phyloP scores from a whole-genome alignment of 2,329 filamentous ascomycete species.

The Diaporthe destruens region DNA sequence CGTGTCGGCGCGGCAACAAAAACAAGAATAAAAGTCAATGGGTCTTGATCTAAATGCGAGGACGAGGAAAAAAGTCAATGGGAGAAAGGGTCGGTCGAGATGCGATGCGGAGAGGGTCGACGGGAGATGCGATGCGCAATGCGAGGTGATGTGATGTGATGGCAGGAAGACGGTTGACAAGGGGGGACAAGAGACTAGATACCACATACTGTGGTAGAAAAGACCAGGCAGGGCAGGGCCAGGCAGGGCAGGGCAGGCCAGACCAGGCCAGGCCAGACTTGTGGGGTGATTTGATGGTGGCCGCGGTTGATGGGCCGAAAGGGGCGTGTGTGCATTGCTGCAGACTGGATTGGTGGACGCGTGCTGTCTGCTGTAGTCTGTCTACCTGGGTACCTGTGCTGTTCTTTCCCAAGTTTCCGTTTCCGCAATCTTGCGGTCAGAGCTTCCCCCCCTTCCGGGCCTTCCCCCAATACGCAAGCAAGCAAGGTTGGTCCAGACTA shows the following conservation, averaged over 20 bases:
- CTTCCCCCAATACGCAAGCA: background rate
- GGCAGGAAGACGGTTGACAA: conserved; percentile 1
- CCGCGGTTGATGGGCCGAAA: background rate
- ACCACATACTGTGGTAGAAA: background rate
- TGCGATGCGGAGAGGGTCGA: conserved; percentile 5
- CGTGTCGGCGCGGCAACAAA: background rate
- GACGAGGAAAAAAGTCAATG: conserved; percentile 19
- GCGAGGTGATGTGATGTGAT: conserved; percentile 35
- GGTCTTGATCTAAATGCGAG: conserved; percentile 25
- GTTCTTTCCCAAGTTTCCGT: conserved; percentile 11
- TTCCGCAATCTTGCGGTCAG: conserved; percentile 34
- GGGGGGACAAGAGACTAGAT: conserved; percentile 20
- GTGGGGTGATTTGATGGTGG: background rate
- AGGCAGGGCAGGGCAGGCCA: background rate
- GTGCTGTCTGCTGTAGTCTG: no score
- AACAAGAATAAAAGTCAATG: conserved; percentile 14
- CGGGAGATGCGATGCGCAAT: conserved; percentile 16
- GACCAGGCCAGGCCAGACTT: conserved; percentile 3
- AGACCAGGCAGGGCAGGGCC: conserved; percentile 7
- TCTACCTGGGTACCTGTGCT: no score
- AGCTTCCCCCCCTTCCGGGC: background rate
- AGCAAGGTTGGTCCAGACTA: conserved; percentile 12
- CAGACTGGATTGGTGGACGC: background rate
- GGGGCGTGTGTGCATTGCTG: conserved; percentile 8
- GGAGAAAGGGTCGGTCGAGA: background rate